Conservation (phyloP, 2,329 filamentous ascomycete genomes). For the Teratosphaeria zuluensis region DNA sequence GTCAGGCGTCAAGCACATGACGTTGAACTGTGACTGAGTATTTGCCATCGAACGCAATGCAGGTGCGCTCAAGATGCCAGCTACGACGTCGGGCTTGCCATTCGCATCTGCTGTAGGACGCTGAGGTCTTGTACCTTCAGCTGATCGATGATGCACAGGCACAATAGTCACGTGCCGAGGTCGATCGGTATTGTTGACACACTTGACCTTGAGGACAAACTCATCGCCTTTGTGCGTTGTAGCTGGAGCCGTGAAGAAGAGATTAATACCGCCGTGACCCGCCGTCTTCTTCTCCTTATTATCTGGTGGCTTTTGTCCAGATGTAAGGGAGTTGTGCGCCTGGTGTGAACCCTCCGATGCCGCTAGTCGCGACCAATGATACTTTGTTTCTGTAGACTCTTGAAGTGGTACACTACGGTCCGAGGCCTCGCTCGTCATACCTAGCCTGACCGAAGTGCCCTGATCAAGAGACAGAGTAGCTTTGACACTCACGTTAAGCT, state of each 20-base stretch:
- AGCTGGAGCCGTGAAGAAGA: conserved; percentile 60
- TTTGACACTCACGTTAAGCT: background rate
- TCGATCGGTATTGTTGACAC: conserved; percentile 59
- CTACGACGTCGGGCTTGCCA: conserved; percentile 6
- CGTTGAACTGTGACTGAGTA: conserved; percentile 41
- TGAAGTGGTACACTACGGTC: background rate
- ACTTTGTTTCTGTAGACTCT: conserved; percentile 4
- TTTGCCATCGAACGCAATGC: conserved; percentile 39
- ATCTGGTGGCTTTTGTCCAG: background rate
- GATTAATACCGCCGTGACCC: conserved; percentile 49
- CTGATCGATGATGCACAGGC: conserved; percentile 28
- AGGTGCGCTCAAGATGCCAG: conserved; percentile 11
- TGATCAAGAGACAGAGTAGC: conserved; percentile 9
- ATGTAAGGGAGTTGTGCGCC: conserved; percentile 2
- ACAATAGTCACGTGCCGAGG: conserved; percentile 61
- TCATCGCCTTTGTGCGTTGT: conserved; percentile 54
- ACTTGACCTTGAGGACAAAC: conserved; percentile 64
- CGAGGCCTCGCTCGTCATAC: conserved; percentile 1
- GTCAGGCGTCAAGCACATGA: conserved; percentile 68
- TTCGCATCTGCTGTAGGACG: background rate
- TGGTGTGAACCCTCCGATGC: conserved; percentile 8
- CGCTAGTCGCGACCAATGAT: conserved; percentile 19
- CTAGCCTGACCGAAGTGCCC: conserved; percentile 11
- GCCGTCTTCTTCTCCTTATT: background rate
- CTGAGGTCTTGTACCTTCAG: background rate